Conservation (phyloP, 495 filamentous ascomycete genomes). For the Beverwykella pulmonaria region DNA sequence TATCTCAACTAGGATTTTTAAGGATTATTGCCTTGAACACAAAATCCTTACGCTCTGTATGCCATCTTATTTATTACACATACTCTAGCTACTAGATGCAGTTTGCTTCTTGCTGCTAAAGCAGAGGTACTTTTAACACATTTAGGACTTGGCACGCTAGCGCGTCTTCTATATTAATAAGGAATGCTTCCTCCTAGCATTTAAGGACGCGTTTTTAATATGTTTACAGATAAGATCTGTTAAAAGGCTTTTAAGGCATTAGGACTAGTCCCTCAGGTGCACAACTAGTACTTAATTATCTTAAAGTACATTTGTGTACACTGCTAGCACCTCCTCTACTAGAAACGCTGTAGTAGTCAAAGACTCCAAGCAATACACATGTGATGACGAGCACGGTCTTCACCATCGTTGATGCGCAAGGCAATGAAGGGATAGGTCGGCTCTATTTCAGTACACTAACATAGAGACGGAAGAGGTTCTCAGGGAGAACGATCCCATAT, state of each 20-base stretch:
- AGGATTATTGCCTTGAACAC: not conserved
- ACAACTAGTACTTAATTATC: constrained; percentile 5
- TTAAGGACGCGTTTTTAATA: constrained; percentile 27
- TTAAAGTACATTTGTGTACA: constrained; percentile 17
- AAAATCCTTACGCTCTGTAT: constrained; percentile 18
- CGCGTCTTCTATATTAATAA: constrained; percentile 19
- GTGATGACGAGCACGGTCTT: too few relatives aligned
- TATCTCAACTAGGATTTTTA: too few relatives aligned
- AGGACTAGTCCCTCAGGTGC: constrained; percentile 18
- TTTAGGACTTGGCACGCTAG: constrained; percentile 19
- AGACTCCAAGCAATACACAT: constrained; percentile 14
- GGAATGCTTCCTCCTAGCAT: constrained; percentile 28
- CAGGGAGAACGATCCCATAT: too few relatives aligned
- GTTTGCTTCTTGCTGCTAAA: constrained; percentile 26
- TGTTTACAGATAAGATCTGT: constrained; percentile 25
- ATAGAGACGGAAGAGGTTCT: too few relatives aligned
- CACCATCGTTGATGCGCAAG: too few relatives aligned
- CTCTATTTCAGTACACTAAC: too few relatives aligned
- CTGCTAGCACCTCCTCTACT: not conserved
- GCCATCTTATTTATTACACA: constrained; percentile 14
- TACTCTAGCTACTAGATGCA: constrained; percentile 24
- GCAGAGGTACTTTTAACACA: constrained; percentile 18
- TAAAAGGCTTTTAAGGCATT: constrained; percentile 21
- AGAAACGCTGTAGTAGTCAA: constrained; percentile 18
- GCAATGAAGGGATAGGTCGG: too few relatives aligned